Percentiles rank a stretch among this genome's conserved stretches.
phyloP scores from a whole-genome alignment of 441 rosid genomes.

The Erodium trifolium region DNA sequence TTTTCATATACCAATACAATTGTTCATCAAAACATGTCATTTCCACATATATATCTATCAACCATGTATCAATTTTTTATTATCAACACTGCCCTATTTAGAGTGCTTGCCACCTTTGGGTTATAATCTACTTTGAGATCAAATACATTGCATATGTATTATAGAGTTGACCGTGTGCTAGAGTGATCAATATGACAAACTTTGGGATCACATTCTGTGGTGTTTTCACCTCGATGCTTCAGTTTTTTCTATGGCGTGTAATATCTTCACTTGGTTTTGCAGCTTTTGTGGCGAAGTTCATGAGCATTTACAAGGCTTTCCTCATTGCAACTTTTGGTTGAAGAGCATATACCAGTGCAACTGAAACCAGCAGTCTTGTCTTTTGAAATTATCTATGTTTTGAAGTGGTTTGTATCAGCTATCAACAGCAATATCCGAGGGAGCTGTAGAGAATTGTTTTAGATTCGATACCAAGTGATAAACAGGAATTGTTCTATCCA shows the following conservation, averaged over 20 bases:
- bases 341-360: slow-evolving; percentile 14
- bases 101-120: neutral
- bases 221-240: neutral
- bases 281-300: slow-evolving; percentile 88
- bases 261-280: slow-evolving; percentile 22
- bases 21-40: neutral
- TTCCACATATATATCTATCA: neutral
- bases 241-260: neutral
- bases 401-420: neutral
- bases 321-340: slow-evolving; percentile 72
- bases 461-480: no score
- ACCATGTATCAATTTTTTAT: neutral
- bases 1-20: neutral
- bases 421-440: neutral
- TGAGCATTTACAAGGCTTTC: slow-evolving; percentile 77
- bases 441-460: no score
- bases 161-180: neutral
- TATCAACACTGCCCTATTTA: neutral
- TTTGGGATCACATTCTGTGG: neutral
- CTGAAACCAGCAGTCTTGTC: neutral
- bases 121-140: neutral
- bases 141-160: neutral
- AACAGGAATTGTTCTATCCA: no score
- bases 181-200: neutral
- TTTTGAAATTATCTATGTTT: neutral